Conservation (phyloP, 2,329 filamentous ascomycete genomes). For the Nannizziopsis arthrosporioides region DNA sequence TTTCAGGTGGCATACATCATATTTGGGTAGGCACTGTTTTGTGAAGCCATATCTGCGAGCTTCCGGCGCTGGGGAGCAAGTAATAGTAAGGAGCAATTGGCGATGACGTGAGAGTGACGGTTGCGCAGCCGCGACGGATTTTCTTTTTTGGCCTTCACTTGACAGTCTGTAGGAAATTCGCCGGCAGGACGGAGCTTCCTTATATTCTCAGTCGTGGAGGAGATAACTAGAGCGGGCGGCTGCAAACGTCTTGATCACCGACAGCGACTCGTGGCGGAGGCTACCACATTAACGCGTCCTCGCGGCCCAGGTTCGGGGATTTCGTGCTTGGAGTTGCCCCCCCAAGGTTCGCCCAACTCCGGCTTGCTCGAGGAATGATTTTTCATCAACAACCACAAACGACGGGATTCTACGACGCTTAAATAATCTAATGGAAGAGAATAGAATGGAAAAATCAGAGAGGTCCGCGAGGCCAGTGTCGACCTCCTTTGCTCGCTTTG, state of each 20-base stretch:
- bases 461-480: neutral
- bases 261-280: neutral
- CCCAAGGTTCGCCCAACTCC: too few species aligned
- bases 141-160: neutral
- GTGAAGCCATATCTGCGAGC: too few species aligned
- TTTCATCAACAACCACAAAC: neutral
- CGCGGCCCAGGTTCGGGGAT: neutral
- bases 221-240: too few species aligned
- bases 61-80: neutral
- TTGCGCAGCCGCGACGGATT: neutral
- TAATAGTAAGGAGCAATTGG: neutral
- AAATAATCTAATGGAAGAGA: neutral
- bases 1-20: neutral
- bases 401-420: neutral
- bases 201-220: too few species aligned
- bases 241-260: neutral
- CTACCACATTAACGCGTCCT: neutral
- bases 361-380: too few species aligned
- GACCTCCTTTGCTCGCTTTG: neutral
- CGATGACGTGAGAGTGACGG: conserved; percentile 8
- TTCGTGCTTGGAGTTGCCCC: neutral
- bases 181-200: neutral
- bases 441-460: conserved; percentile 5
- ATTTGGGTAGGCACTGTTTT: neutral
- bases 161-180: neutral